Base-by-base conservation (phyloP, 768 basidiomycete species). In the Dentipellis sp. region DNA sequence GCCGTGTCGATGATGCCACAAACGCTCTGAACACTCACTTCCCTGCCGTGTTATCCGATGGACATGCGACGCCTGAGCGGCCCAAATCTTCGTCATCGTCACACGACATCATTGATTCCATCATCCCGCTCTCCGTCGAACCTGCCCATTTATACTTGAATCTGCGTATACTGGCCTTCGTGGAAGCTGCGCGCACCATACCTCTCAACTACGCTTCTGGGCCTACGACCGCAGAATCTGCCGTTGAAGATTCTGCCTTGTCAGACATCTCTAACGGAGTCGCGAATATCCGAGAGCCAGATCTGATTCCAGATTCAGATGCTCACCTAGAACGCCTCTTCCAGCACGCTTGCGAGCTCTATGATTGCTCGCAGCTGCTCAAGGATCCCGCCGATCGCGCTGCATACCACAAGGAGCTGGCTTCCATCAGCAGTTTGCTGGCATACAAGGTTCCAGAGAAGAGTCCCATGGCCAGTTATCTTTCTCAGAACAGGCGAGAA, bases 131-230 rank as follows among this genome's bases (percentile, higher is more conserved):
- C 1, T 86, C 91, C 6, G 75, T 84, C 23, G 76, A 86, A 49
- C 86, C 92, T n/a, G 68, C 74, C 1, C 90, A 93, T 63, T 76
- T 95, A 53, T 73, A 75, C 16, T 78, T 97, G 58, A 94, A 97
- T 66, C 82, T 97, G 39, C 86, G 86, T 51, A 89, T 97, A 50
- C 84, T 88, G 42, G 80, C 82, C 1, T 97, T 97, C 72, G 84
- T 90, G 64, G 94, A 97, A 69, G 79, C 84, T 19, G 83, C 91
- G 60, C 82, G 92, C 29, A 86, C 87, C 2, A 67, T 79, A 11
- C 87, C 89, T 3, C 75, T 91, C 16, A 70, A 71, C 3, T 78
- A 77, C 63, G 68, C 68, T 38, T 60, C 71, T 22, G 57, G 65
- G 39, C 52, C 59, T 42, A 36, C 22, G 16, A 14, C 56, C 17